Conservation (phyloP, 441 rosid genomes). For the Geranium incanum region DNA sequence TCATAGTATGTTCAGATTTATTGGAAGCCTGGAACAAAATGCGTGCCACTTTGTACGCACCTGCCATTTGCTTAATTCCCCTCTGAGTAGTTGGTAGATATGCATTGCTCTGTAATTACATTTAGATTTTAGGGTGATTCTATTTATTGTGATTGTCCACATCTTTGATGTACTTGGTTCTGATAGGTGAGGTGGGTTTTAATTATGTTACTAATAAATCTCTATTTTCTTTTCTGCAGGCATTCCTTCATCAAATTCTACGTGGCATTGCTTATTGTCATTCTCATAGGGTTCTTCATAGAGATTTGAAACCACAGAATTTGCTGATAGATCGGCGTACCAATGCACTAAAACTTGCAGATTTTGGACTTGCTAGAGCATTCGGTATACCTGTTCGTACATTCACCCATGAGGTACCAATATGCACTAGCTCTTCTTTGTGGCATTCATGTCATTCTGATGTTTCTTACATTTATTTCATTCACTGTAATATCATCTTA, state of each 20-base stretch:
- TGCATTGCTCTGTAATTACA: not conserved
- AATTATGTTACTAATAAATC: not conserved
- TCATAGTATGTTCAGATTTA: not conserved
- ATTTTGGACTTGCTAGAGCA: slow-evolving; percentile 97
- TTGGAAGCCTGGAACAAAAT: not conserved
- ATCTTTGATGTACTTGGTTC: not conserved
- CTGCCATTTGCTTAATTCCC: not conserved
- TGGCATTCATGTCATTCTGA: not conserved
- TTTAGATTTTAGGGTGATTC: not conserved
- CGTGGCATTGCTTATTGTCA: slow-evolving; percentile 96
- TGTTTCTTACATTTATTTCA: not conserved
- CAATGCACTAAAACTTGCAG: slow-evolving; percentile 89
- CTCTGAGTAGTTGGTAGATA: not conserved
- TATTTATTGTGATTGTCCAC: not conserved
- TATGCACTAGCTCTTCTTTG: not conserved
- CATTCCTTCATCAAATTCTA: slow-evolving; percentile 80
- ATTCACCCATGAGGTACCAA: slow-evolving; percentile 82
- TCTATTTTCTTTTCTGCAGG: slow-evolving; percentile 37
- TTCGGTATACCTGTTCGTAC: slow-evolving; percentile 94
- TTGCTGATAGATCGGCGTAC: slow-evolving; percentile 80
- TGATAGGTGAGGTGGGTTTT: not conserved
- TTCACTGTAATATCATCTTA: not conserved
- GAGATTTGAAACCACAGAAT: slow-evolving; percentile 95
- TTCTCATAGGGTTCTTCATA: slow-evolving; percentile 95
- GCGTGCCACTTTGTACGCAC: not conserved